phyloP scores from a whole-genome alignment of 2,329 filamentous ascomycete species.

The Tolypocladium capitatum region DNA sequence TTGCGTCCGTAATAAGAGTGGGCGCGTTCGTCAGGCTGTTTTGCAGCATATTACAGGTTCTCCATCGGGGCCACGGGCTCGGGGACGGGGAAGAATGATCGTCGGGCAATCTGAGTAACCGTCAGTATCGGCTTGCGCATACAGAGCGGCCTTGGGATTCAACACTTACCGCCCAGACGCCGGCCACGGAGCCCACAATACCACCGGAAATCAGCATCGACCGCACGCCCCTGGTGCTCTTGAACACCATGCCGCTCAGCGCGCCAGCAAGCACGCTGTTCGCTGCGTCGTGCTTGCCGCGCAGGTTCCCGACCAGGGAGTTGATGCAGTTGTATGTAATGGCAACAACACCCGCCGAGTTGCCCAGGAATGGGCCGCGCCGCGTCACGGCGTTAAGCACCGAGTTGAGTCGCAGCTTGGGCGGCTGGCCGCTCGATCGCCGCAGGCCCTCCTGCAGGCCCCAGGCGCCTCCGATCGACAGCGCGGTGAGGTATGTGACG shows the following conservation, averaged over 20 bases:
- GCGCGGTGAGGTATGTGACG: constrained; percentile 79
- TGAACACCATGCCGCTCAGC: constrained; percentile 88
- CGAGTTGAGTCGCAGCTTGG: constrained; percentile 85
- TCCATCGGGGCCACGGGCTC: constrained; percentile 15
- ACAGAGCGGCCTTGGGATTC: constrained; percentile 1
- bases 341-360: constrained; percentile 88
- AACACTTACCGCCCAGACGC: constrained; percentile 73
- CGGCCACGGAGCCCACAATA: constrained; percentile 76
- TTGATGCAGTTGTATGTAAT: constrained; percentile 94
- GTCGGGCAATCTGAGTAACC: constrained; percentile 20
- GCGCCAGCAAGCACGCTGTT: constrained; percentile 81
- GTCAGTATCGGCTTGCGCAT: background rate
- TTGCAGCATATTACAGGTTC: constrained; percentile 12
- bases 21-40: constrained; percentile 3
- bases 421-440: constrained; percentile 62
- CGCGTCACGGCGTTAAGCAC: constrained; percentile 90
- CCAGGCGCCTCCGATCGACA: constrained; percentile 81
- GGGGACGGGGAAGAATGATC: constrained; percentile 27
- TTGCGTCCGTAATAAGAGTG: background rate
- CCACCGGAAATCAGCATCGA: constrained; percentile 92
- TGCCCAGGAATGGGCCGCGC: constrained; percentile 87
- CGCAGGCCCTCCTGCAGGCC: constrained; percentile 80
- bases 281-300: constrained; percentile 77
- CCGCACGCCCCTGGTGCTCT: constrained; percentile 79
- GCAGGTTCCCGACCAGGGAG: constrained; percentile 63